phyloP scores from a whole-genome alignment of 306 rosid genomes.

The Acacia melanoxylon region DNA sequence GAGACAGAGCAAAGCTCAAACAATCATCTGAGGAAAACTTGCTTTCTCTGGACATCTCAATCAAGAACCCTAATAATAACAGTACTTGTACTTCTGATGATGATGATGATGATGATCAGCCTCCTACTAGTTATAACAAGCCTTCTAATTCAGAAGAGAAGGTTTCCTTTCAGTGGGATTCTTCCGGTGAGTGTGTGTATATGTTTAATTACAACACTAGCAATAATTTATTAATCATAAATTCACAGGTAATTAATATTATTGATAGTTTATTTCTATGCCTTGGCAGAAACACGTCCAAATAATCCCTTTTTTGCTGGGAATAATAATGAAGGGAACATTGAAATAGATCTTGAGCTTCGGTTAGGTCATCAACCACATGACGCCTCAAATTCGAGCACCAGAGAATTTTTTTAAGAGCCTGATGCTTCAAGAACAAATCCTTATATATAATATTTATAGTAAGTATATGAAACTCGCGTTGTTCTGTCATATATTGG shows the following conservation, averaged over 20 bases:
- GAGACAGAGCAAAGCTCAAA: slow-evolving; percentile 64
- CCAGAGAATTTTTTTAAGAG: slow-evolving; percentile 48
- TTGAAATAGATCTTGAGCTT: slow-evolving; percentile 58
- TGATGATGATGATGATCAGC: slow-evolving; percentile 6
- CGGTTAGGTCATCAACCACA: slow-evolving; percentile 51
- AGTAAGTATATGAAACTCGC: neutral
- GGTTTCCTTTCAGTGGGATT: slow-evolving; percentile 7
- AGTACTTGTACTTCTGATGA: neutral
- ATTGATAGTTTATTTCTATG: neutral
- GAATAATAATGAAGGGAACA: slow-evolving; percentile 20
- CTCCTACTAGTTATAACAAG: neutral
- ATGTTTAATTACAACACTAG: neutral
- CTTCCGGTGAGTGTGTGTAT: slow-evolving; percentile 18
- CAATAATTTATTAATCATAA: neutral
- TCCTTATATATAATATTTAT: neutral
- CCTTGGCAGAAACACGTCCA: neutral
- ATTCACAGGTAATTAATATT: slow-evolving; percentile 10
- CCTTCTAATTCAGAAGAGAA: slow-evolving; percentile 36
- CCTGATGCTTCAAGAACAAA: neutral
- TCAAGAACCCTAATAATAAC: neutral
- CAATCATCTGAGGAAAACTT: slow-evolving; percentile 56
- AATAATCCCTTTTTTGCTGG: neutral
- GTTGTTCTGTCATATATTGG: neutral
- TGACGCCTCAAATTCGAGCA: slow-evolving; percentile 39
- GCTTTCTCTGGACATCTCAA: slow-evolving; percentile 40